Percentiles rank a stretch among this genome's conserved stretches.
phyloP scores from a whole-genome alignment of 2,329 filamentous ascomycete species.

The Microcera coccophila region DNA sequence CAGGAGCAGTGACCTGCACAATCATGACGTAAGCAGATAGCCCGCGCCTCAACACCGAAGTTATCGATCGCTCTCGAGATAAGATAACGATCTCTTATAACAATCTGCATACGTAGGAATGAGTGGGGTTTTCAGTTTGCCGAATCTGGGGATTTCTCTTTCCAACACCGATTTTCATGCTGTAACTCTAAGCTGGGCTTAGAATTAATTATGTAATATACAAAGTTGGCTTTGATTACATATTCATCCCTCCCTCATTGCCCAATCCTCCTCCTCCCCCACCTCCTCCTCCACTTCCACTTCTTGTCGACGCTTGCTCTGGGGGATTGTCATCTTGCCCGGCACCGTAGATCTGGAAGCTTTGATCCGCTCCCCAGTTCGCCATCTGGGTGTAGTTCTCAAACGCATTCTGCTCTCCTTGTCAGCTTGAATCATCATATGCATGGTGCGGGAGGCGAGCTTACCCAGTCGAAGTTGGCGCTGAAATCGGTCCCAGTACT shows the following conservation, averaged over 20 bases:
- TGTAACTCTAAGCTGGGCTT: too few relatives aligned
- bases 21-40: conserved; percentile 11
- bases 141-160: too few relatives aligned
- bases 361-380: conserved; percentile 50
- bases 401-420: conserved; percentile 45
- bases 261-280: conserved; percentile 5
- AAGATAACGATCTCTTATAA: too few relatives aligned
- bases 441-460: conserved; percentile 14
- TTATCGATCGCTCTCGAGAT: too few relatives aligned
- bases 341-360: conserved; percentile 48
- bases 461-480: conserved; percentile 57
- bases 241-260: conserved; percentile 14
- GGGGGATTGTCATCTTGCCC: conserved; percentile 27
- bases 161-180: too few relatives aligned
- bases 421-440: conserved; percentile 22
- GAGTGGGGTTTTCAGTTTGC: too few relatives aligned
- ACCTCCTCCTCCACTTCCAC: conserved; percentile 12
- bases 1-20: too few relatives aligned
- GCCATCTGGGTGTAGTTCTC: conserved; percentile 55
- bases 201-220: neutral
- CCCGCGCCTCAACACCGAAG: neutral
- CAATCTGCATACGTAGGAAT: too few relatives aligned
- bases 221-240: conserved; percentile 8
- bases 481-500: conserved; percentile 40
- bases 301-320: conserved; percentile 23